Evolutionary conservation across 2,329 filamentous ascomycete species (phyloP).

Genomic region (Cordyceps fumosorosea): DNA sequence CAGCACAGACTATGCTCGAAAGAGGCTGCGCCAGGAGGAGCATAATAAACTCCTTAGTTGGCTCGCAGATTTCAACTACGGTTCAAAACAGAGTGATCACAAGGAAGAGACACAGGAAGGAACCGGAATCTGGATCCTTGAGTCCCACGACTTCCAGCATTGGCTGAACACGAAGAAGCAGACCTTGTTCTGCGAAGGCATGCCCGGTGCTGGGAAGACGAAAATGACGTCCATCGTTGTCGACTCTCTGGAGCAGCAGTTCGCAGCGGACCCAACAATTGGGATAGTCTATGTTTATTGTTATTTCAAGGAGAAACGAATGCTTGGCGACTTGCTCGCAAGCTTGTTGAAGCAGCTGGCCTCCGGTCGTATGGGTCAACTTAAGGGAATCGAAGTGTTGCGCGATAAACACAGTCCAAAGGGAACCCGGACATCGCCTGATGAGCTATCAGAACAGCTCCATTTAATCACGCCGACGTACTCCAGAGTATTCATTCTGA

Average conservation of each 20-base stretch:
- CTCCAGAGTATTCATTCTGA: not conserved
- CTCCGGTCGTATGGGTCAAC: no score
- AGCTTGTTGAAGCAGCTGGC: not conserved
- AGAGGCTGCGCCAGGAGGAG: not conserved
- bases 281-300: not conserved
- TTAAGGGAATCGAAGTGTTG: not conserved
- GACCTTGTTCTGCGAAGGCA: not conserved
- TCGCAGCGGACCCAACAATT: not conserved
- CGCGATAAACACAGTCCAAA: not conserved
- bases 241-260: not conserved
- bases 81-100: not conserved
- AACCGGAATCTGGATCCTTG: not conserved
- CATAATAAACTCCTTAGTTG: not conserved
- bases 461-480: not conserved
- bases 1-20: no score
- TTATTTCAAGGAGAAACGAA: not conserved
- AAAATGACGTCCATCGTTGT: not conserved
- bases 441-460: not conserved
- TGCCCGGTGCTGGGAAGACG: not conserved
- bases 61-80: not conserved
- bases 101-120: not conserved
- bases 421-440: not conserved
- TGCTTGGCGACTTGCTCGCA: not conserved
- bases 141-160: not conserved
- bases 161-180: not conserved